These are phyloP conservation scores for Pichia paraexigua DNA, from an alignment of 805 yeast genomes.

Conservation along the genomic window DNA sequence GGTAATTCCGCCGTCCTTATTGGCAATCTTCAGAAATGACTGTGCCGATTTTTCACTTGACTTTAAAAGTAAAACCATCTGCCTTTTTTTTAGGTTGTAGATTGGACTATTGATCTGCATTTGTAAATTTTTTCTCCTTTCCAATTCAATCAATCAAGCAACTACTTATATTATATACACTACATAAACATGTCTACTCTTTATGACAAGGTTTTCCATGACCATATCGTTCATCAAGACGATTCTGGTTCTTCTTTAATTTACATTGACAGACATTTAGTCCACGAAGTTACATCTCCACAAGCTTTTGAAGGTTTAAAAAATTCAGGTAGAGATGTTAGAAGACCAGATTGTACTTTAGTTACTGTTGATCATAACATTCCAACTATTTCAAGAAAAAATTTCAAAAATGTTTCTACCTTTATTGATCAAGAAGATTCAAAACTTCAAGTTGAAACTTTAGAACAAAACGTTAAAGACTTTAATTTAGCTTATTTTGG, in stretches of 20 bases:
- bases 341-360: slow-evolving; percentile 87
- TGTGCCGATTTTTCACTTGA: neutral
- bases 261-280: slow-evolving; percentile 94
- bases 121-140: neutral
- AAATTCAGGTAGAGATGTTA: slow-evolving; percentile 79
- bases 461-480: slow-evolving; percentile 86
- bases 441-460: slow-evolving; percentile 81
- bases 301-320: slow-evolving; percentile 96
- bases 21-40: neutral
- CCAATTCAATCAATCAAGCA: neutral
- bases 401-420: slow-evolving; percentile 62
- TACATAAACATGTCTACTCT: slow-evolving; percentile 44
- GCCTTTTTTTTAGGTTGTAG: neutral
- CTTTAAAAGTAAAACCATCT: neutral
- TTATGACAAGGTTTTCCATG: slow-evolving; percentile 94
- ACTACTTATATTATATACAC: neutral
- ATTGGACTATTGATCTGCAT: too few species aligned
- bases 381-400: slow-evolving; percentile 83
- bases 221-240: slow-evolving; percentile 86
- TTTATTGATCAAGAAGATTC: slow-evolving; percentile 91
- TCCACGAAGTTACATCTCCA: slow-evolving; percentile 98
- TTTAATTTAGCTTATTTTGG: slow-evolving; percentile 91
- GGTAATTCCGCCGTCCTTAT: neutral
- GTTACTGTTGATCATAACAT: slow-evolving; percentile 97
- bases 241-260: slow-evolving; percentile 80